A percentile compares a stretch with the other conserved stretches of the same genome.
phyloP scores from a whole-genome alignment of 1,139 yeast genomes.

The Candida tetrigidarum region DNA sequence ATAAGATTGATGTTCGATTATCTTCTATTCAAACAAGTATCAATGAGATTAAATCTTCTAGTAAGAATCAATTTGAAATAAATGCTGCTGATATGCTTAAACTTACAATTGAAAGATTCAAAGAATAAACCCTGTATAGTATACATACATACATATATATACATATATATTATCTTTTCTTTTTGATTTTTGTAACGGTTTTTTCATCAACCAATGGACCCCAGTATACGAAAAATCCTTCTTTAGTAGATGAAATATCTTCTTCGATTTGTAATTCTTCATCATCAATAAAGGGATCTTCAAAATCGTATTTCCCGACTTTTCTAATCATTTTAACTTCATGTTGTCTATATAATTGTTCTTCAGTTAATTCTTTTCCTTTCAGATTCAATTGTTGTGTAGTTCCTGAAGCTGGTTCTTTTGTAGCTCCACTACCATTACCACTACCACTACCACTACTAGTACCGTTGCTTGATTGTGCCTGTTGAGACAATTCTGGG shows the following conservation, averaged over 20 bases:
- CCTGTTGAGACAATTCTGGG: slow-evolving; percentile 27
- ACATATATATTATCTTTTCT: slow-evolving; percentile 7
- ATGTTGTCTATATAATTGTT: slow-evolving; percentile 47
- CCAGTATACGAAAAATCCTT: slow-evolving; percentile 95
- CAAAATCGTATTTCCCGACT: slow-evolving; percentile 88
- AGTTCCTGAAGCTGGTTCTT: not conserved
- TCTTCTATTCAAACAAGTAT: slow-evolving; percentile 5
- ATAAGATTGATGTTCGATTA: slow-evolving; percentile 26
- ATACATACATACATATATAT: slow-evolving; percentile 5
- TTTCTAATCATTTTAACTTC: slow-evolving; percentile 60
- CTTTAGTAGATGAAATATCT: slow-evolving; percentile 88
- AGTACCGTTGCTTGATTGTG: slow-evolving; percentile 21
- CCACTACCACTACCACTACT: slow-evolving; percentile 24
- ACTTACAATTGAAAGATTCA: slow-evolving; percentile 44
- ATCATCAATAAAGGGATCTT: slow-evolving; percentile 98
- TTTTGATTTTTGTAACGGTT: slow-evolving; percentile 19
- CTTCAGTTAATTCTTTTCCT: slow-evolving; percentile 50
- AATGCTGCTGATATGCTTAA: slow-evolving; percentile 44
- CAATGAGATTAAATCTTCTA: slow-evolving; percentile 16
- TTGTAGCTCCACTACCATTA: slow-evolving; percentile 27
- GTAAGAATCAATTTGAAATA: slow-evolving; percentile 25
- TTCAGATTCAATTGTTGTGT: slow-evolving; percentile 32
- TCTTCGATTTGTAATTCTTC: slow-evolving; percentile 92
- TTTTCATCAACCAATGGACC: slow-evolving; percentile 86
- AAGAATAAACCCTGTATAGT: slow-evolving; percentile 13